phyloP scores from a whole-genome alignment of 768 basidiomycete species.

The Tricholoma matsutake region DNA sequence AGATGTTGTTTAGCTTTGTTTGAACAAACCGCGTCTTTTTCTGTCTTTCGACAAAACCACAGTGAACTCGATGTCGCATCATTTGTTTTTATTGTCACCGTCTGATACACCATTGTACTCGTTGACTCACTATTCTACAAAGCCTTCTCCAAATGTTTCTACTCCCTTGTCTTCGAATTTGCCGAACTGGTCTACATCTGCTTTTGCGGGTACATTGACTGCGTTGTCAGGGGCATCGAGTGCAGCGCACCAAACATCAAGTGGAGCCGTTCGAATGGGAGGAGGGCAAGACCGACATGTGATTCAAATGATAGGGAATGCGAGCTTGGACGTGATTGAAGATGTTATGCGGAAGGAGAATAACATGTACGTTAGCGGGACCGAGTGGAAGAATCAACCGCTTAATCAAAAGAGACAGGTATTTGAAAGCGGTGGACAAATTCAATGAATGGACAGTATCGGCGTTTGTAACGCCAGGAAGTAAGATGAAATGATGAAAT shows the following conservation, averaged over 20 bases:
- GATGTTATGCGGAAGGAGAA: constrained; percentile 85
- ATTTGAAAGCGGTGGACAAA: constrained; percentile 91
- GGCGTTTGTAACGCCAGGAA: constrained; percentile 91
- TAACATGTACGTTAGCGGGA: constrained; percentile 56
- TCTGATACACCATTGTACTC: constrained; percentile 85
- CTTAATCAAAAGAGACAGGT: constrained; percentile 51
- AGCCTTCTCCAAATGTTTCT: constrained; percentile 54
- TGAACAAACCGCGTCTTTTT: constrained; percentile 2
- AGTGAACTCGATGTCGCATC: constrained; percentile 66
- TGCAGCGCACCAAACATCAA: constrained; percentile 63
- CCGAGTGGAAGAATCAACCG: constrained; percentile 8
- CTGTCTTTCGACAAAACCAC: constrained; percentile 3
- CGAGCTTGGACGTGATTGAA: constrained; percentile 91
- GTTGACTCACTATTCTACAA: constrained; percentile 79
- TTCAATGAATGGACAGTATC: constrained; percentile 99
- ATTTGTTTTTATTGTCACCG: constrained; percentile 81
- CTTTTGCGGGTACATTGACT: constrained; percentile 86
- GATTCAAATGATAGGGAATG: constrained; percentile 98
- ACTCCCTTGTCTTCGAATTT: constrained; percentile 79
- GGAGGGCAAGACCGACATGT: constrained; percentile 90
- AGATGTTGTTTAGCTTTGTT: constrained; percentile 4
- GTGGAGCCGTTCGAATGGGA: constrained; percentile 66
- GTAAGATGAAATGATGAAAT: constrained; percentile 45
- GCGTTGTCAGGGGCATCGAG: constrained; percentile 84
- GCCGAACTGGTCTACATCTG: constrained; percentile 88